These are phyloP conservation scores for Fusarium concolor DNA, from an alignment of 2,329 filamentous ascomycete genomes.

Conservation along the genomic window DNA sequence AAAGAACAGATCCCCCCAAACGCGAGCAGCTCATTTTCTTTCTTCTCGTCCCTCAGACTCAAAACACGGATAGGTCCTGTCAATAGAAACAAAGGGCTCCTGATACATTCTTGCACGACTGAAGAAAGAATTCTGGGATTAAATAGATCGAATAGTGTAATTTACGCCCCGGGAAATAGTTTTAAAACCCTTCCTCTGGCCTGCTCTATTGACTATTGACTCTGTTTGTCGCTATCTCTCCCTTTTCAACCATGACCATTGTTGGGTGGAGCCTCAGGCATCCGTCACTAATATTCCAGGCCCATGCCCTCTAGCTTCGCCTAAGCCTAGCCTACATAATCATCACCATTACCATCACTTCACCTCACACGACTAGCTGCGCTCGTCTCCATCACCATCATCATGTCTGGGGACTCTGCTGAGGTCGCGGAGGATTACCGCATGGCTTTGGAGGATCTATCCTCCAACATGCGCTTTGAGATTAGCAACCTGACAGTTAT, in stretches of 20 bases:
- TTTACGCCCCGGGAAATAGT: neutral
- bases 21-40: too few species aligned
- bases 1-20: neutral
- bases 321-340: slow-evolving; percentile 13
- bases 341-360: slow-evolving; percentile 17
- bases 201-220: neutral
- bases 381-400: slow-evolving; percentile 32
- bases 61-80: too few species aligned
- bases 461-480: slow-evolving; percentile 90
- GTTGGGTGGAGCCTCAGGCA: slow-evolving; percentile 27
- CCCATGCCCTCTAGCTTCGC: slow-evolving; percentile 11
- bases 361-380: slow-evolving; percentile 24
- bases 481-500: slow-evolving; percentile 98
- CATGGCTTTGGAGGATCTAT: slow-evolving; percentile 90
- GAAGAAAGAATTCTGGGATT: neutral
- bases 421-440: slow-evolving; percentile 97
- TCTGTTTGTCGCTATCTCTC: slow-evolving; percentile 5
- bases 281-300: slow-evolving; percentile 4
- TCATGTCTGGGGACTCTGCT: slow-evolving; percentile 70
- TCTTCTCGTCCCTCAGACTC: neutral
- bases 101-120: neutral
- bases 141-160: neutral
- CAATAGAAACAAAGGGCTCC: slow-evolving; percentile 2
- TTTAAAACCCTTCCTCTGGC: neutral
- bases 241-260: slow-evolving; percentile 6